Percentiles rank a stretch among this genome's conserved stretches.
phyloP scores from a whole-genome alignment of 805 yeast genomes.

The Candida insectalens region DNA sequence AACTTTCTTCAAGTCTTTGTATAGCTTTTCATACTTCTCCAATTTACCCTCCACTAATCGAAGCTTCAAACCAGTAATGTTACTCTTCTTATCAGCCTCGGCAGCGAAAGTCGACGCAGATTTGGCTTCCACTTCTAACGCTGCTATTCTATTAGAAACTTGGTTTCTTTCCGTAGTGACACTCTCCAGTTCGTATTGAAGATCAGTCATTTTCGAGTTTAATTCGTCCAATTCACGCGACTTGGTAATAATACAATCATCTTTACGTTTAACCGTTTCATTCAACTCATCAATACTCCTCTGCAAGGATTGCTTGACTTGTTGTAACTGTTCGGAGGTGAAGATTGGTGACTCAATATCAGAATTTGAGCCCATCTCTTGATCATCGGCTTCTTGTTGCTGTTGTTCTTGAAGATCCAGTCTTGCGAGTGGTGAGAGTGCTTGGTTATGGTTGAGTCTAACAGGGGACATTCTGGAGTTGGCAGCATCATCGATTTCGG shows the following conservation, averaged over 20 bases:
- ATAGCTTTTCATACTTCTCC: slow-evolving; percentile 11
- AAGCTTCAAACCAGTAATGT: slow-evolving; percentile 6
- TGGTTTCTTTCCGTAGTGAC: slow-evolving; percentile 9
- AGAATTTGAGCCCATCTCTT: no score
- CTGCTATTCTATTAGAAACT: slow-evolving; percentile 8
- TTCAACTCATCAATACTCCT: background rate
- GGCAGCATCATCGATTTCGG: slow-evolving; percentile 5
- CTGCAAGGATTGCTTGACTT: background rate
- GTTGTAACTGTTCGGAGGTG: slow-evolving; percentile 1
- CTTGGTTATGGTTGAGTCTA: slow-evolving; percentile 12
- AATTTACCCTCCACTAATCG: slow-evolving; percentile 11
- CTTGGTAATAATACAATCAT: background rate
- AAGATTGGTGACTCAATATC: slow-evolving; percentile 2
- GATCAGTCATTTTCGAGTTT: slow-evolving; percentile 2
- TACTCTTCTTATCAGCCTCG: slow-evolving; percentile 7
- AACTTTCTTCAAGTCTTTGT: slow-evolving; percentile 5
- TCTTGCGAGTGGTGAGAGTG: slow-evolving; percentile 6
- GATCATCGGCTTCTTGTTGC: slow-evolving; percentile 8
- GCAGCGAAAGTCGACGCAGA: slow-evolving; percentile 9
- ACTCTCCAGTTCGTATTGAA: slow-evolving; percentile 7
- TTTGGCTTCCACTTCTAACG: slow-evolving; percentile 11
- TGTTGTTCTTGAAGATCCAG: slow-evolving; percentile 8
- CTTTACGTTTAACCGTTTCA: background rate
- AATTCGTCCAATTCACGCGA: background rate
- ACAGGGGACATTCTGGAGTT: slow-evolving; percentile 14